Base-by-base conservation (phyloP, 257 asterid species). In the Ballota nigra region DNA sequence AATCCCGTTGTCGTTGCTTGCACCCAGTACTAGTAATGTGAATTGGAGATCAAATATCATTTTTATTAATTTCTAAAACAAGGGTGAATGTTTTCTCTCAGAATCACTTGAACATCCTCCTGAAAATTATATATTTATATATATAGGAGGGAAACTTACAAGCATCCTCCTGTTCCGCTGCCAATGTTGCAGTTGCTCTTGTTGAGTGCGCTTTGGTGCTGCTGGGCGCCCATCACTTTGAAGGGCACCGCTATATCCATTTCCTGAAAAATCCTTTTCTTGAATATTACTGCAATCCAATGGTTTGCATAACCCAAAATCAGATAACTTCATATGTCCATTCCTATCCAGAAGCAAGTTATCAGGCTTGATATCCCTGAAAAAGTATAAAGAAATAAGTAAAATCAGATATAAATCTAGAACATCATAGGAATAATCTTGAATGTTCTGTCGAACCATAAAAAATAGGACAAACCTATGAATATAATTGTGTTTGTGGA, bases 301-400 rank as follows among this genome's bases (percentile, higher is more conserved):
- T 19, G 98, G 98, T 81, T 94, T 94, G 76, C 98, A 94, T 75
- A 94, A 73, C 68, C 97, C 98, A 75, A 94, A 94, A 83, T 94
- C 98, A 18, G 98, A 94, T 75, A 94, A 77, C 80, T 91, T 94
- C 97, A 94, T 89, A 75, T 94, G 98, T 52, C 98, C 98, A 67
- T 87, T 28, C 83, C 86, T 85, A 88, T 94, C 98, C 75, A 94
- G 95, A 49, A 94, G 97, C 83, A 94, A 79, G 84, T 94, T 94
- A 78, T 94, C 98, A 45, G 98, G 98, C 84, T 94, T 94, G 87
- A 94, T 94, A 72, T 94, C 98, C 80, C 98, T 94, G 97, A 74
- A 72, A 76, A 81, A 51, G 11, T 52, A 66, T 57, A 68, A 56
- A 71, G 57, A 68, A n/a, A 47, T 6, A 65, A 60, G 55, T 26